phyloP scores from a whole-genome alignment of 2,329 filamentous ascomycete species.

The Raffaelea albimanens region DNA sequence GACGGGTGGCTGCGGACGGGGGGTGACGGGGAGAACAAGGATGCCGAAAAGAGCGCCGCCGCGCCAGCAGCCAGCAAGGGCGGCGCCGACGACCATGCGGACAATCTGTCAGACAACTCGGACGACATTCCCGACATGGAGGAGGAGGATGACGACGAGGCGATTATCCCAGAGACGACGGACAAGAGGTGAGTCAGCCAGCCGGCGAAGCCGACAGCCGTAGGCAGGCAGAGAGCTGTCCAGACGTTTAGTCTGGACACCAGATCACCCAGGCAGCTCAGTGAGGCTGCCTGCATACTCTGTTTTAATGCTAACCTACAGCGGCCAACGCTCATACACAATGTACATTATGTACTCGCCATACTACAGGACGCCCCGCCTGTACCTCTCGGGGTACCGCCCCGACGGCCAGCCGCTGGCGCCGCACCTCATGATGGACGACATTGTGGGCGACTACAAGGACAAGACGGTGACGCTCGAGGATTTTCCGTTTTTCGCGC shows the following conservation, averaged over 20 bases:
- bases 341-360: conserved; percentile 97
- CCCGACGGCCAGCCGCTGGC: conserved; percentile 53
- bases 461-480: conserved; percentile 93
- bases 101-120: conserved; percentile 58
- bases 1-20: conserved; percentile 91
- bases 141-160: conserved; percentile 93
- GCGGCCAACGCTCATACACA: conserved; percentile 84
- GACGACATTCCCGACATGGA: conserved; percentile 97
- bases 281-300: too few relatives aligned
- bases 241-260: too few relatives aligned
- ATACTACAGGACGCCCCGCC: conserved; percentile 89
- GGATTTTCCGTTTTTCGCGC: conserved; percentile 90
- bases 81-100: conserved; percentile 77
- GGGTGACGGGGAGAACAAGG: conserved; percentile 27
- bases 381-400: conserved; percentile 88
- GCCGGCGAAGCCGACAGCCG: too few relatives aligned
- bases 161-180: conserved; percentile 73
- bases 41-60: background rate
- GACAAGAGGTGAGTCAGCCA: conserved; percentile 35
- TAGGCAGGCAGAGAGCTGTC: too few relatives aligned
- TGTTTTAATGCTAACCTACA: too few relatives aligned
- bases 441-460: conserved; percentile 30
- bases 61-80: conserved; percentile 36
- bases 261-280: too few relatives aligned
- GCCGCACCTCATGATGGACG: conserved; percentile 28